Evolutionary conservation across 176 grass and related monocot genomes (phyloP).

Genomic region (Avena atlantica): DNA sequence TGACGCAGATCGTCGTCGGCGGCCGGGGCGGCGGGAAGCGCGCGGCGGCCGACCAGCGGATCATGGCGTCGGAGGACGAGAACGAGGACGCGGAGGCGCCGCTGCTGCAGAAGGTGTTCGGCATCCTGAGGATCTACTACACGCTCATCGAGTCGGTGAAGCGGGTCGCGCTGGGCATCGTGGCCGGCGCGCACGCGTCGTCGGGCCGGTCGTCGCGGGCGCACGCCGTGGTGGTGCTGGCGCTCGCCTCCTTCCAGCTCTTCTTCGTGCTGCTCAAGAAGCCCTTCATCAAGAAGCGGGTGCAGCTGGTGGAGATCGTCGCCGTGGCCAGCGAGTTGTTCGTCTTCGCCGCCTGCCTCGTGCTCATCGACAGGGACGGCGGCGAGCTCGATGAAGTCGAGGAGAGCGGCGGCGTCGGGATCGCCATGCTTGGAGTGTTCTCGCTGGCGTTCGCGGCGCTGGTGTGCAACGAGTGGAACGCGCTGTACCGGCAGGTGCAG

Average conservation of each 20-base stretch:
- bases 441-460: slow-evolving; percentile 59
- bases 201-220: slow-evolving; percentile 48
- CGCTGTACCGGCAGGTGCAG: slow-evolving; percentile 72
- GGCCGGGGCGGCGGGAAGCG: slow-evolving; percentile 25
- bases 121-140: slow-evolving; percentile 73
- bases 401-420: slow-evolving; percentile 48
- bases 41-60: slow-evolving; percentile 49
- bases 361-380: slow-evolving; percentile 47
- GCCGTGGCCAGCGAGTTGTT: slow-evolving; percentile 69
- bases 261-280: slow-evolving; percentile 70
- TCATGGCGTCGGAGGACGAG: slow-evolving; percentile 80
- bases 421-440: slow-evolving; percentile 73
- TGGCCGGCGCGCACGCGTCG: slow-evolving; percentile 69
- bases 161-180: slow-evolving; percentile 72
- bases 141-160: slow-evolving; percentile 70
- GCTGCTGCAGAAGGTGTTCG: slow-evolving; percentile 68
- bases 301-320: slow-evolving; percentile 86
- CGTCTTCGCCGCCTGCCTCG: slow-evolving; percentile 71
- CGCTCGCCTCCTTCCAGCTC: slow-evolving; percentile 76
- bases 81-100: slow-evolving; percentile 75
- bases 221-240: slow-evolving; percentile 50
- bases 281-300: slow-evolving; percentile 91
- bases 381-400: slow-evolving; percentile 19
- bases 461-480: slow-evolving; percentile 77
- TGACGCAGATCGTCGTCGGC: slow-evolving; percentile 57